Conservation (phyloP, 2,329 filamentous ascomycete species). For the Arthrobotrys sphaeroides region DNA sequence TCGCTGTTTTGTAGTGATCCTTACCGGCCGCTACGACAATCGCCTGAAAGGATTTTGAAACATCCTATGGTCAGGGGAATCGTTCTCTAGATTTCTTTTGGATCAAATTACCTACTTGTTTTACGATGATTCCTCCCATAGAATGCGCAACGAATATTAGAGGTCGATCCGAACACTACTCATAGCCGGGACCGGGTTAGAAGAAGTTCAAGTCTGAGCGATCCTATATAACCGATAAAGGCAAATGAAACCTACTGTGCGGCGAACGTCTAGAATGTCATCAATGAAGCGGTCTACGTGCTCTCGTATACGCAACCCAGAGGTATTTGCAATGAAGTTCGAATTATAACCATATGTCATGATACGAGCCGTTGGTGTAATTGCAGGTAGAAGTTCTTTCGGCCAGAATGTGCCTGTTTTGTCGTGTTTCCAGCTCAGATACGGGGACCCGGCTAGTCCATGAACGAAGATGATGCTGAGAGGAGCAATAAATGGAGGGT, state of each 20-base stretch:
- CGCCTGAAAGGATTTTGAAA: constrained; percentile 27
- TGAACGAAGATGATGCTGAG: constrained; percentile 18
- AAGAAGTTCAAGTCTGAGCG: not conserved
- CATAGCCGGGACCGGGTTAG: not conserved
- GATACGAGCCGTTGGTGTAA: constrained; percentile 48
- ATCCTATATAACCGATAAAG: not conserved
- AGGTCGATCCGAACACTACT: constrained; percentile 37
- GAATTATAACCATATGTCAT: constrained; percentile 52
- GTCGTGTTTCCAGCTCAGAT: constrained; percentile 2
- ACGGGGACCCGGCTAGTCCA: constrained; percentile 3
- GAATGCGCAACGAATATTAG: constrained; percentile 54
- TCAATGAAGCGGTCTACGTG: constrained; percentile 21
- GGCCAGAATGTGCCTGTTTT: constrained; percentile 32
- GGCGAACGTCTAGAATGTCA: not conserved
- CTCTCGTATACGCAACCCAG: not conserved
- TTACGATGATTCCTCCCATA: constrained; percentile 49
- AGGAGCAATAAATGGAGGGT: not conserved
- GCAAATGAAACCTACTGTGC: not conserved
- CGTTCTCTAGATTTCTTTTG: not conserved
- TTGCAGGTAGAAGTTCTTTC: constrained; percentile 49
- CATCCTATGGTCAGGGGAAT: not conserved
- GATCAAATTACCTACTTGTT: constrained; percentile 27
- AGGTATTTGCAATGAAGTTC: constrained; percentile 21
- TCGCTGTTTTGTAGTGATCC: constrained; percentile 22
- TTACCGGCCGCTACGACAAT: constrained; percentile 34